Conservation (phyloP, 371 early-diverging fungal genomes). For the Fennellomyces sp. region DNA sequence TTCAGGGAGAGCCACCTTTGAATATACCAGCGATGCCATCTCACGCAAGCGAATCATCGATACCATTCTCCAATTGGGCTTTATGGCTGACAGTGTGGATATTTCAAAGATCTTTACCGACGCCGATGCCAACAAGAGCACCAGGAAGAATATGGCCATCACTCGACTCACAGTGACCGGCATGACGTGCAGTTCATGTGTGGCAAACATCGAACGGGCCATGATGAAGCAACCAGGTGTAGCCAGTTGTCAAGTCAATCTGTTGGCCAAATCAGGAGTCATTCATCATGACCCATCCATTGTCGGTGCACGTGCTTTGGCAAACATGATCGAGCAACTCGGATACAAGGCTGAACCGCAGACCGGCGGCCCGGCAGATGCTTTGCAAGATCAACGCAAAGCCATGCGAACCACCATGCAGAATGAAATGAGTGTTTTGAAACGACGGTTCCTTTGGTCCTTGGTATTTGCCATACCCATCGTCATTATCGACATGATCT, state of each 20-base stretch:
- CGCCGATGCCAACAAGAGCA: slow-evolving; percentile 5
- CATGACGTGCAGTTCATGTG: slow-evolving; percentile 88
- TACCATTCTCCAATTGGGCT: slow-evolving; percentile 48
- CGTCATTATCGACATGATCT: slow-evolving; percentile 62
- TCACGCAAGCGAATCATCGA: slow-evolving; percentile 42
- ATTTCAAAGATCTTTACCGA: slow-evolving; percentile 30
- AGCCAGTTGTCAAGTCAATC: slow-evolving; percentile 61
- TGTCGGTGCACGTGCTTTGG: slow-evolving; percentile 51
- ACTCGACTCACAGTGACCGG: slow-evolving; percentile 64
- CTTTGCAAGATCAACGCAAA: slow-evolving; percentile 35
- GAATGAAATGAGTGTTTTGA: slow-evolving; percentile 42
- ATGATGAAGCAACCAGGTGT: slow-evolving; percentile 61
- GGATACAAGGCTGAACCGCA: slow-evolving; percentile 61
- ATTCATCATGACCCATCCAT: slow-evolving; percentile 60
- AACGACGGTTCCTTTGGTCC: slow-evolving; percentile 54
- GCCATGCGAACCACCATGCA: slow-evolving; percentile 55
- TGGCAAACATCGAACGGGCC: slow-evolving; percentile 68
- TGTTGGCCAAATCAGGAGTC: slow-evolving; percentile 64
- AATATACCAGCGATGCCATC: slow-evolving; percentile 32
- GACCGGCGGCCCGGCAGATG: slow-evolving; percentile 31
- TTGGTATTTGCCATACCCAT: slow-evolving; percentile 65
- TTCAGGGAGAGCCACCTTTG: slow-evolving; percentile 49
- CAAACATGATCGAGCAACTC: slow-evolving; percentile 61
- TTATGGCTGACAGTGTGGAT: slow-evolving; percentile 57
- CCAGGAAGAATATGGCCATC: slow-evolving; percentile 19